Percentiles rank a stretch among this genome's conserved stretches.
phyloP scores from a whole-genome alignment of 768 basidiomycete genomes.

The Termitomyces sp. region DNA sequence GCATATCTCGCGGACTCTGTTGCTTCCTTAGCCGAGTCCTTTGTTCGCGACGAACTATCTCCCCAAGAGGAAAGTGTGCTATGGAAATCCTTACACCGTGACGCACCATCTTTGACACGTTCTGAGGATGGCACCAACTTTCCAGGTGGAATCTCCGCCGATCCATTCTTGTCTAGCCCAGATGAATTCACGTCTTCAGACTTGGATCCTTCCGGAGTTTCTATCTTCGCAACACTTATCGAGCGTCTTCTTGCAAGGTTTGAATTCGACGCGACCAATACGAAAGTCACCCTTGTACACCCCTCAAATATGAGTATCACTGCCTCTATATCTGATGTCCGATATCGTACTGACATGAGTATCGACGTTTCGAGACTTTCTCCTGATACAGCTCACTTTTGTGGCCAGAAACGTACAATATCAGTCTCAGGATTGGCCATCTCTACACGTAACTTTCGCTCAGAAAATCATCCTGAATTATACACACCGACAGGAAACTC shows the following conservation, averaged over 20 bases:
- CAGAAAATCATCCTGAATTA: constrained; percentile 11
- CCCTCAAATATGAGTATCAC: constrained; percentile 59
- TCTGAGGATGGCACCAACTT: constrained; percentile 36
- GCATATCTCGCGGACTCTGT: constrained; percentile 69
- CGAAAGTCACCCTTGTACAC: constrained; percentile 64
- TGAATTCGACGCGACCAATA: constrained; percentile 68
- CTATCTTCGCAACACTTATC: constrained; percentile 75
- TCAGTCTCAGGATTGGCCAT: constrained; percentile 53
- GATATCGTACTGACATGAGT: constrained; percentile 45
- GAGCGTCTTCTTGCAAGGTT: constrained; percentile 76
- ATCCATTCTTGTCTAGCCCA: constrained; percentile 35
- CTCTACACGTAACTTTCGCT: constrained; percentile 39
- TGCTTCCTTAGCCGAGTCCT: constrained; percentile 66
- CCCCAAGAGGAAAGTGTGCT: constrained; percentile 66
- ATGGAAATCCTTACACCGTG: constrained; percentile 60
- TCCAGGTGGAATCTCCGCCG: constrained; percentile 62
- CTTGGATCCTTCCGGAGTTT: constrained; percentile 67
- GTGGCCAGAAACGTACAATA: constrained; percentile 42
- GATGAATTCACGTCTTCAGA: constrained; percentile 40
- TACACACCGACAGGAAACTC: constrained; percentile 20
- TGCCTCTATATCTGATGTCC: constrained; percentile 50
- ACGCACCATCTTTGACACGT: constrained; percentile 22
- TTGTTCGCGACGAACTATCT: constrained; percentile 79
- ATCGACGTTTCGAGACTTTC: neutral
- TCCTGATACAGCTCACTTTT: constrained; percentile 4